These are phyloP conservation scores for Royoungia palumana DNA, from an alignment of 768 basidiomycete genomes.

Conservation along the genomic window DNA sequence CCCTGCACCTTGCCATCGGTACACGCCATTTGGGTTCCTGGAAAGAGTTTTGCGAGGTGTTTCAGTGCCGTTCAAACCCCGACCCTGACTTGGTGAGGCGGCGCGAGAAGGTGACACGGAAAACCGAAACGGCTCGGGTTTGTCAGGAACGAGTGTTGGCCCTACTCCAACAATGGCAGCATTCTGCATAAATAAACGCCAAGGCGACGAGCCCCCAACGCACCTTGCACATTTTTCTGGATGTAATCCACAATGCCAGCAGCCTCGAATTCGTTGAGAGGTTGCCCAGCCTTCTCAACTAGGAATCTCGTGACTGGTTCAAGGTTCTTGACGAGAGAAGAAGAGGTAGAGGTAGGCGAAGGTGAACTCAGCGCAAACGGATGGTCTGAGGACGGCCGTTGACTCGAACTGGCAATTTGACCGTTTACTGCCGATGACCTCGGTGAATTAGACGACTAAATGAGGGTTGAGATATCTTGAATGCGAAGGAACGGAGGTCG, in stretches of 20 bases:
- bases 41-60: slow-evolving; percentile 52
- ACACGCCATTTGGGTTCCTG: slow-evolving; percentile 72
- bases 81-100: slow-evolving; percentile 22
- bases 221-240: slow-evolving; percentile 49
- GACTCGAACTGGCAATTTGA: slow-evolving; percentile 11
- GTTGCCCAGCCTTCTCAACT: slow-evolving; percentile 43
- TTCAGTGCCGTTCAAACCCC: slow-evolving; percentile 16
- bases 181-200: slow-evolving; percentile 12
- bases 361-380: slow-evolving; percentile 20
- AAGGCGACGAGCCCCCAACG: slow-evolving; percentile 11
- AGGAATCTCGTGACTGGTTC: slow-evolving; percentile 49
- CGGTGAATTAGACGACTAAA: slow-evolving; percentile 22
- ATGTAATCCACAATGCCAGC: slow-evolving; percentile 56
- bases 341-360: slow-evolving; percentile 9
- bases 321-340: slow-evolving; percentile 41
- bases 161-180: slow-evolving; percentile 16
- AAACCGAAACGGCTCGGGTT: slow-evolving; percentile 61
- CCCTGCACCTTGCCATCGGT: slow-evolving; percentile 74
- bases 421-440: slow-evolving; percentile 15
- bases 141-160: slow-evolving; percentile 30
- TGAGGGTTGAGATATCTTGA: slow-evolving; percentile 22
- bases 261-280: slow-evolving; percentile 50
- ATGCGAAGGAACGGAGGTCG: slow-evolving; percentile 13
- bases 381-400: slow-evolving; percentile 11
- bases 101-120: slow-evolving; percentile 39